Percentiles rank a stretch among this genome's conserved stretches.
phyloP scores from a whole-genome alignment of 495 filamentous ascomycete genomes.

The Beverwykella pulmonaria region DNA sequence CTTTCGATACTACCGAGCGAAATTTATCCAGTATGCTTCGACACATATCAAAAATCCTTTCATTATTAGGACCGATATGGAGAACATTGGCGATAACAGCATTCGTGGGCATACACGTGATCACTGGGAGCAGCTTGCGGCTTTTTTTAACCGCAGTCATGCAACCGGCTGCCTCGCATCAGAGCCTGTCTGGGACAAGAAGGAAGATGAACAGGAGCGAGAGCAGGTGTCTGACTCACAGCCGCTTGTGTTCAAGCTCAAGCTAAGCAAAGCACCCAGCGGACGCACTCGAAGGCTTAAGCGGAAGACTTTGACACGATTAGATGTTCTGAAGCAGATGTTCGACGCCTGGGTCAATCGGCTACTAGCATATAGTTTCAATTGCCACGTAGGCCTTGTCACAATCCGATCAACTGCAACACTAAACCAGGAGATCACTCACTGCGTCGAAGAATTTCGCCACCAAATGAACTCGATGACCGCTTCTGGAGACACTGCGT shows the following conservation, averaged over 20 bases:
- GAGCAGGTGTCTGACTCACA: constrained; percentile 6
- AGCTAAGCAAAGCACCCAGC: not conserved
- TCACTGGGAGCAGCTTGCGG: constrained; percentile 11
- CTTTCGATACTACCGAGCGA: constrained; percentile 41
- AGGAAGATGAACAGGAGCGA: not conserved
- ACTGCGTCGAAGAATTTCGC: constrained; percentile 42
- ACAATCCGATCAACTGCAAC: constrained; percentile 32
- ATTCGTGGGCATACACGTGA: not conserved
- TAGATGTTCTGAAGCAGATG: constrained; percentile 46
- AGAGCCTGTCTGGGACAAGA: constrained; percentile 17
- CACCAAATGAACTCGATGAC: constrained; percentile 34
- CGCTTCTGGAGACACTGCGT: constrained; percentile 39
- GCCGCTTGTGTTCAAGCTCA: constrained; percentile 34
- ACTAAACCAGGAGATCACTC: constrained; percentile 36
- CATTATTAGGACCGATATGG: constrained; percentile 4
- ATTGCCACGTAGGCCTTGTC: constrained; percentile 41
- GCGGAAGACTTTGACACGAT: constrained; percentile 21
- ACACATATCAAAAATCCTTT: not conserved
- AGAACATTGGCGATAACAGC: constrained; percentile 1
- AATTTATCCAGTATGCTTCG: constrained; percentile 8
- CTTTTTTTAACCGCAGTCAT: constrained; percentile 6
- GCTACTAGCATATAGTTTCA: constrained; percentile 40
- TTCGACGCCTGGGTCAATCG: constrained; percentile 44
- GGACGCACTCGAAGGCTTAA: not conserved
- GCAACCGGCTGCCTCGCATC: constrained; percentile 5